Percentiles rank a stretch among this genome's conserved stretches.
Evolutionary conservation across 1,284 basidiomycete species (phyloP).

Genomic region (Jaminaea rosea): DNA sequence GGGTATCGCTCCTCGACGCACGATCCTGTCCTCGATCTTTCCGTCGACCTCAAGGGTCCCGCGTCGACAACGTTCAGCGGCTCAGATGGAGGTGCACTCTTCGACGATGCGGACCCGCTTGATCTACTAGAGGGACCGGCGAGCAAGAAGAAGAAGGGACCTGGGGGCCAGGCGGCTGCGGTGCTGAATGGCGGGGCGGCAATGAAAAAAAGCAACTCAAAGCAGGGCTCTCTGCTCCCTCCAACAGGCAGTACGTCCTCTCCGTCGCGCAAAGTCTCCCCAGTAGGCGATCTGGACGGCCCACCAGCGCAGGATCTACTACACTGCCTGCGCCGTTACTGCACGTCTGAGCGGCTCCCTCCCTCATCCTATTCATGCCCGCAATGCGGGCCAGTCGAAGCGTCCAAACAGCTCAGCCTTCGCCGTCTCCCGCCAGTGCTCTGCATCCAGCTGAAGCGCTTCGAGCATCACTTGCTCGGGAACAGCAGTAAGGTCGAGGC

Average conservation of each 20-base stretch:
- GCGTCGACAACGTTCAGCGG: slow-evolving; percentile 3
- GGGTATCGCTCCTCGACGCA: slow-evolving; percentile 66
- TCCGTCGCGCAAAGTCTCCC: no score
- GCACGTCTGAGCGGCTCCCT: slow-evolving; percentile 33
- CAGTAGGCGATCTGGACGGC: not conserved
- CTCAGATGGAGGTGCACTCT: not conserved
- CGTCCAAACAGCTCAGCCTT: slow-evolving; percentile 74
- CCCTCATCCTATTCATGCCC: slow-evolving; percentile 54
- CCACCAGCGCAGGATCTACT: not conserved
- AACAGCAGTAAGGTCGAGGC: slow-evolving; percentile 64
- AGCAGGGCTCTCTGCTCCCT: no score
- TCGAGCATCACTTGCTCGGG: slow-evolving; percentile 73
- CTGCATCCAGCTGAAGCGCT: slow-evolving; percentile 94
- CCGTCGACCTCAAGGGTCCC: slow-evolving; percentile 60
- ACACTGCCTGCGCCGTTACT: slow-evolving; percentile 32
- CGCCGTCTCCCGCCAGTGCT: slow-evolving; percentile 78
- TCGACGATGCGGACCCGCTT: no score
- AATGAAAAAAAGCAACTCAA: not conserved
- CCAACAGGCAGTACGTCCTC: no score
- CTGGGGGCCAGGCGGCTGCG: slow-evolving; percentile 28
- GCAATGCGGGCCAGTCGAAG: slow-evolving; percentile 52
- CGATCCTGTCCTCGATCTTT: slow-evolving; percentile 86
- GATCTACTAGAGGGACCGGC: slow-evolving; percentile 8
- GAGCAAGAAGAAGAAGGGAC: slow-evolving; percentile 42
- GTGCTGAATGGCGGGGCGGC: slow-evolving; percentile 52